Base-by-base conservation (phyloP, 768 basidiomycete species). In the Russula earlei region DNA sequence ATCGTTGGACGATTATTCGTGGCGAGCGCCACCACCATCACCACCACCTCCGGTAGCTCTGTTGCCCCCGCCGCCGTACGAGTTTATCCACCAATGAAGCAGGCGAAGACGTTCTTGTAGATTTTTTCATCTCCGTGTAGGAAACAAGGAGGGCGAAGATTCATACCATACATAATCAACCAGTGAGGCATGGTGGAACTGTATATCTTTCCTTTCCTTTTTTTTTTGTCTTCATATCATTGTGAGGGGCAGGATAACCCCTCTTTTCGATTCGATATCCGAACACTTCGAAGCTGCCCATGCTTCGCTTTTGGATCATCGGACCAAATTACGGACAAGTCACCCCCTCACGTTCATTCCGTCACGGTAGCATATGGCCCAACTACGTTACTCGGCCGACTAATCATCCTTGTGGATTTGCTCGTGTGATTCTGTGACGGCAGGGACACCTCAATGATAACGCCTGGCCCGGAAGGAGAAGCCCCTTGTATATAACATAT, bases 61-160 rank as follows among this genome's bases (percentile, higher is more conserved):
- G n/a, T n/a, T 31, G 29, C 29, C 29, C 29, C 27, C 46, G 4
- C 57, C 57, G 2, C 47, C 57, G 9, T 58, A 58, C 22, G 36
- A 36, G 31, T 33, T 33, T 33, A 6, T n/a, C n/a, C 2, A 12
- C 40, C 29, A 15, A 22, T 29, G n/a, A n/a, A n/a, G 24, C 45
- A 17, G 40, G 22, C n/a, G n/a, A 40, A 19, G 34, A 33, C 10
- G 5, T 0, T 17, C 22, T 34, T 33, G 2, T 15, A 25, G 14
- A 40, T n/a, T n/a, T 20, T 12, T 43, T 14, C 38, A 11, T 14
- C 14, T 19, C 15, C 6, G 33, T 55, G 8, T 5, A 11, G 8
- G 53, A n/a, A n/a, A 12, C 17, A 9, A 22, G 22, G 22, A 22
- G 7, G 17, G 20, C 47, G 22, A 29, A 4, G 10, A 36, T 27